Base-by-base conservation (phyloP, 73 alveolate genomes). In the Breviolum minutum region DNA sequence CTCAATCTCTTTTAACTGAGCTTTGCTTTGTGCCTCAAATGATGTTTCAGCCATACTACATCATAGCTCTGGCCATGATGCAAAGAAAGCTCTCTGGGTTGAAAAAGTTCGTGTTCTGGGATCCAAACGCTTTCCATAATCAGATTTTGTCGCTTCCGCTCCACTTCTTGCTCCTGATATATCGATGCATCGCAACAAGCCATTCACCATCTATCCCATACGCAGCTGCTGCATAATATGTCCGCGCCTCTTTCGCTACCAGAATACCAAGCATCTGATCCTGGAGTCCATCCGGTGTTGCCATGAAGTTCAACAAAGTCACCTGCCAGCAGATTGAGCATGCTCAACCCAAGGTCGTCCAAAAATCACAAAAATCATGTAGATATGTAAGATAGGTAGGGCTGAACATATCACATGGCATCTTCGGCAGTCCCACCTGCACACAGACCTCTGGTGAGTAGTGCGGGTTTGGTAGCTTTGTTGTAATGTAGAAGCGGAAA, bases 381-480 rank as follows among this genome's bases (percentile, higher is more conserved):
- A 26, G 11, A 73, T 26, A 73, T 26, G 83, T 73, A 11, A 73
- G 32, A 40, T 40, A 2, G 54, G 77, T 68, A 22, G 4, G 24
- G 24, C n/a, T 14, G 77, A 68, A 68, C 4, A 68, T 68, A 68
- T 68, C n/a, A 6, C 77, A 68, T 68, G 77, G 48, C 27, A 60
- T 9, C 71, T 0, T 17, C 60, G 24, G 11, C 17, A 24, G 30
- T 13, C 83, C 84, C 54, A 60, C 96, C 96, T 90, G 97, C 88
- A 90, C 97, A 95, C 99, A 99, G 69, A 99, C 99, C 99, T 99
- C 99, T 24, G 99, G 99, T 8, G 99, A 99, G 99, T 99, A 99
- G 99, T 99, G 99, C 61, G 99, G 99, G 99, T 99, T 99, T 24
- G 99, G 99, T 91, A 99, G 99, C 99, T 99, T 99, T n/a, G 99